phyloP scores from a whole-genome alignment of 352 stramenopile genomes.

The Phytophthora boehmeriae region DNA sequence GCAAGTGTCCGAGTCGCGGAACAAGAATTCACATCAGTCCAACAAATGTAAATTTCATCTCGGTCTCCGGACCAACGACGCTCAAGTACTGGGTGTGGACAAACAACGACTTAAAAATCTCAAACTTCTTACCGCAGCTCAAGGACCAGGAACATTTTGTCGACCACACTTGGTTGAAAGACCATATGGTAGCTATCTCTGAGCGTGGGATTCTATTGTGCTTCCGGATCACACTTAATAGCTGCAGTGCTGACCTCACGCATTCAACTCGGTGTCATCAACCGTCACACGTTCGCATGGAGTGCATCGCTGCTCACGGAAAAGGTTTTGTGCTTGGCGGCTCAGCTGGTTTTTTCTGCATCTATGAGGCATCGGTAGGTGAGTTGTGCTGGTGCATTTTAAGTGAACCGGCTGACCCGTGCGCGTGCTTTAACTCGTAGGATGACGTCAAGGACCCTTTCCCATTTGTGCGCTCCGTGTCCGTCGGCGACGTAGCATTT shows the following conservation, averaged over 20 bases:
- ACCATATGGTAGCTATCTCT: constrained; percentile 76
- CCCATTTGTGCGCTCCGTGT: constrained; percentile 70
- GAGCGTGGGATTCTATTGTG: constrained; percentile 70
- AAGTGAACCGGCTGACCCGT: neutral
- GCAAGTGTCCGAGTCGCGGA: constrained; percentile 71
- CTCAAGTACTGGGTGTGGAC: constrained; percentile 84
- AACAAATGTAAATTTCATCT: constrained; percentile 72
- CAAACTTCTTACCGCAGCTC: constrained; percentile 73
- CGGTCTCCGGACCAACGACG: constrained; percentile 75
- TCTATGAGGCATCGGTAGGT: constrained; percentile 74
- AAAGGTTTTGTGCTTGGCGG: constrained; percentile 83
- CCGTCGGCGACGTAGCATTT: constrained; percentile 75
- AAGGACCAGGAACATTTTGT: constrained; percentile 87
- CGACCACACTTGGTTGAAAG: constrained; percentile 77
- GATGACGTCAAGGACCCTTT: constrained; percentile 83
- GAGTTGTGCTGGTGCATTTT: neutral
- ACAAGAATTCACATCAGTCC: constrained; percentile 75
- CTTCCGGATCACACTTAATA: constrained; percentile 62
- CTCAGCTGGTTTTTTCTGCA: constrained; percentile 73
- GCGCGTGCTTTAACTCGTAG: constrained; percentile 22
- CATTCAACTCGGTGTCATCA: constrained; percentile 72
- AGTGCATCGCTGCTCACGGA: constrained; percentile 63
- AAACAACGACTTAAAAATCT: constrained; percentile 79
- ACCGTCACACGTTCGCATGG: constrained; percentile 68
- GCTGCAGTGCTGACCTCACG: constrained; percentile 60